These are phyloP conservation scores for Polytrichum formosum DNA, from an alignment of 225 moss, liverwort and hornwort species.

Conservation along the genomic window DNA sequence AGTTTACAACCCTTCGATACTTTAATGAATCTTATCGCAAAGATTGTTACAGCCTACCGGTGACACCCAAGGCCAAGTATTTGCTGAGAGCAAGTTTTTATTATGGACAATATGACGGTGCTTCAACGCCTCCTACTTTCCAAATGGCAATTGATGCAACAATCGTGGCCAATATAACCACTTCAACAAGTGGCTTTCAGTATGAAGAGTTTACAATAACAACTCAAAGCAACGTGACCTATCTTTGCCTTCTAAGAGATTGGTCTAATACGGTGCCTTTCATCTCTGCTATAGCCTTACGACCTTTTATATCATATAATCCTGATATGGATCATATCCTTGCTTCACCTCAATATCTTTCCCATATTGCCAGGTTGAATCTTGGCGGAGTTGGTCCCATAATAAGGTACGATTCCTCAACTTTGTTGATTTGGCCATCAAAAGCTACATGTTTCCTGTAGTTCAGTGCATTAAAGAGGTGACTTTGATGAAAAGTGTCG, in stretches of 20 bases:
- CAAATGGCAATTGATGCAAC: constrained; percentile 19
- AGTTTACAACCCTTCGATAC: constrained; percentile 16
- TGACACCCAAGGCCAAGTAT: constrained; percentile 14
- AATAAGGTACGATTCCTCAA: constrained; percentile 4
- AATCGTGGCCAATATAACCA: constrained; percentile 6
- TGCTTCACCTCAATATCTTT: neutral
- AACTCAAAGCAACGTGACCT: constrained; percentile 24
- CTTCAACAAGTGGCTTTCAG: neutral
- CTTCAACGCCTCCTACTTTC: constrained; percentile 17
- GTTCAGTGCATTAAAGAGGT: no score
- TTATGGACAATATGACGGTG: constrained; percentile 22
- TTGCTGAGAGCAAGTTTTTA: constrained; percentile 24
- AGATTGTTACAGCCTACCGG: constrained; percentile 22
- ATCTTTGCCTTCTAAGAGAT: constrained; percentile 22
- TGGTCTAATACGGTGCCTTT: constrained; percentile 12
- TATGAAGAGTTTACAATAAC: constrained; percentile 22
- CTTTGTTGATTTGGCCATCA: no score
- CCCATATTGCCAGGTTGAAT: neutral
- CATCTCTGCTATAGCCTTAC: constrained; percentile 23
- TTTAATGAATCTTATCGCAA: constrained; percentile 10
- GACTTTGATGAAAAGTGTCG: no score
- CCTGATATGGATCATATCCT: neutral
- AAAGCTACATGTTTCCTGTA: no score
- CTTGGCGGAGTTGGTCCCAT: neutral
- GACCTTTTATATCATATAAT: neutral